Conservation (phyloP, 768 basidiomycete species). For the Leucosporidium yakuticum region DNA sequence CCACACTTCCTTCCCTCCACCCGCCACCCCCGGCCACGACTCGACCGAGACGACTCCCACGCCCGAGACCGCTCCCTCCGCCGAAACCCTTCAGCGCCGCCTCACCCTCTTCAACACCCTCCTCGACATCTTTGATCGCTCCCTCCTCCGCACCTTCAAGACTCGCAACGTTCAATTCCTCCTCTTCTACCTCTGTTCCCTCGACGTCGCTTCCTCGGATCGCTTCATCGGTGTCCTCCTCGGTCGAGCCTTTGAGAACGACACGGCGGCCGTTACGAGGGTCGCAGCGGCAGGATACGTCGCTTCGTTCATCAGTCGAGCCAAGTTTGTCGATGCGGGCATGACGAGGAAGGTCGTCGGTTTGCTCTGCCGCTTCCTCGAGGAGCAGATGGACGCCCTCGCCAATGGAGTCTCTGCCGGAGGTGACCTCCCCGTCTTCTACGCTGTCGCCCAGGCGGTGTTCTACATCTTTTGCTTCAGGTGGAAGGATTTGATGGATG, state of each 20-base stretch:
- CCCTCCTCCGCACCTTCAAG: slow-evolving; percentile 90
- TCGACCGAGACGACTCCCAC: slow-evolving; percentile 31
- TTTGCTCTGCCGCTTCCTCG: slow-evolving; percentile 81
- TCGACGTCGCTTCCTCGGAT: slow-evolving; percentile 80
- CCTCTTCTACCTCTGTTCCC: slow-evolving; percentile 88
- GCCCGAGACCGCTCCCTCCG: slow-evolving; percentile 31
- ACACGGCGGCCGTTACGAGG: slow-evolving; percentile 65
- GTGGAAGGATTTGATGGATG: slow-evolving; percentile 73
- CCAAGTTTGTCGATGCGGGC: slow-evolving; percentile 71
- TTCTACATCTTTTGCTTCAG: slow-evolving; percentile 98
- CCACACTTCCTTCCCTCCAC: background rate
- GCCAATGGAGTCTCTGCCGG: background rate
- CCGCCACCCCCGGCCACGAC: background rate
- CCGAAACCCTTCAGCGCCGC: slow-evolving; percentile 42
- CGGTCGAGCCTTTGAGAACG: slow-evolving; percentile 64
- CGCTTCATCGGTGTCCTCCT: slow-evolving; percentile 93
- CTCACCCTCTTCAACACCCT: slow-evolving; percentile 74
- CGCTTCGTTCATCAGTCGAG: slow-evolving; percentile 83
- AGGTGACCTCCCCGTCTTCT: slow-evolving; percentile 61
- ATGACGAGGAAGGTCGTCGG: slow-evolving; percentile 65
- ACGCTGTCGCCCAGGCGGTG: slow-evolving; percentile 82
- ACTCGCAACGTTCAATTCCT: slow-evolving; percentile 97
- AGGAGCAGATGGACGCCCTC: slow-evolving; percentile 63
- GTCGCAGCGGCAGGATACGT: slow-evolving; percentile 92
- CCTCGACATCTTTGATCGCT: slow-evolving; percentile 86